Conservation (phyloP, 106 monocot species). For the Dioscorea zingiberensis region DNA sequence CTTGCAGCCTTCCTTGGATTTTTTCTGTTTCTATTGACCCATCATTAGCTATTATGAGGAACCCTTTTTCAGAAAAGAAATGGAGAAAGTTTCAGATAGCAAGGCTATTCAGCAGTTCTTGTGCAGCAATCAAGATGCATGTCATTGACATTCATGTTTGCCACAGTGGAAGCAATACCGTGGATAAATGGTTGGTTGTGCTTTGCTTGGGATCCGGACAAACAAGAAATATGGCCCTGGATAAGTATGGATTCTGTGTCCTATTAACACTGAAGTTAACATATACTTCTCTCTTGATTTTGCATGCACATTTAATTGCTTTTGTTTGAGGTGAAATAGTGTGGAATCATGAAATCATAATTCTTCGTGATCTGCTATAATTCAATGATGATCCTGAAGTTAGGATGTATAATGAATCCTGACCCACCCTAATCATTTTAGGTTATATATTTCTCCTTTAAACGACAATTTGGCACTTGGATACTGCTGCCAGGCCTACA, state of each 20-base stretch:
- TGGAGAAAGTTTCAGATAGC: slow-evolving; percentile 98
- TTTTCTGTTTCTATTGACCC: slow-evolving; percentile 84
- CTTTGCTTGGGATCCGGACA: slow-evolving; percentile 91
- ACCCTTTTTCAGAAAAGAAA: slow-evolving; percentile 95
- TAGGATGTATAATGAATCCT: too few species aligned
- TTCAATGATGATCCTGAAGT: too few species aligned
- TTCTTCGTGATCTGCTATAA: too few species aligned
- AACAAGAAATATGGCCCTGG: slow-evolving; percentile 98
- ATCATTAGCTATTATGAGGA: slow-evolving; percentile 50
- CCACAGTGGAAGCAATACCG: slow-evolving; percentile 36
- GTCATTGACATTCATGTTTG: slow-evolving; percentile 69
- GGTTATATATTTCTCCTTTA: too few species aligned
- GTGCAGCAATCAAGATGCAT: slow-evolving; percentile 55
- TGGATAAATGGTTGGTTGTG: slow-evolving; percentile 84
- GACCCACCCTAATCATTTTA: too few species aligned
- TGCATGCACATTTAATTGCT: too few species aligned
- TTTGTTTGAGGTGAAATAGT: too few species aligned
- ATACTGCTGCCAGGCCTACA: too few species aligned
- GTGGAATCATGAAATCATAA: too few species aligned
- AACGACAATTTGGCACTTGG: too few species aligned
- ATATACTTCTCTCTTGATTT: not conserved
- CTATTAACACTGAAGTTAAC: not conserved
- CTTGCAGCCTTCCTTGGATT: slow-evolving; percentile 55
- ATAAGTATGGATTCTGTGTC: slow-evolving; percentile 46
- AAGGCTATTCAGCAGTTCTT: slow-evolving; percentile 78